Evolutionary conservation across 2,329 filamentous ascomycete genomes (phyloP), one percentile per base, ranked within the genome.

Genomic region (Metarhizium sp.): DNA sequence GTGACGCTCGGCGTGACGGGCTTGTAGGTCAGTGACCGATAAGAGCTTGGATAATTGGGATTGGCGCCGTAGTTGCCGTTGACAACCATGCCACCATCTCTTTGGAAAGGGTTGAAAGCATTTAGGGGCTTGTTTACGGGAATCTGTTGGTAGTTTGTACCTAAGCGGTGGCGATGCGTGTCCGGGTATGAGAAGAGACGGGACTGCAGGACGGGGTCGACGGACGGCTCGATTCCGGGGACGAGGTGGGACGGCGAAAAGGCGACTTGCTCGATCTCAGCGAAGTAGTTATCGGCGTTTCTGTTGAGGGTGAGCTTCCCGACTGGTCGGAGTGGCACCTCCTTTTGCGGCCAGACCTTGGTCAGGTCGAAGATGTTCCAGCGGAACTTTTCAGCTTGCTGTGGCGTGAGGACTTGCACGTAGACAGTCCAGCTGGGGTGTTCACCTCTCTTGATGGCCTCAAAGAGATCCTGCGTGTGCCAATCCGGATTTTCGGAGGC

Each of bases 331-430:
- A 86, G 25, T 72, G 2, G 85, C 85, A 32, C 80, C 6, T 85
- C 76, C 25, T 68, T 72, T 57, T 86, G 80, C 2, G 84, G 84
- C 84, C 84, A 87, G 62, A 85, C 77, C 69, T 87, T 86, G 52
- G 85, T 88, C 25, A 86, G 71, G 63, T 88, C 86, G 58, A 89
- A 86, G 58, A 87, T 73, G 67, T 84, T 85, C 74, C 78, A 84
- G 25, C 25, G 3, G 25, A 25, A 25, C 25, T 25, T 25, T 25
- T 25, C 25, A 25, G 25, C 25, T 4, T 25, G 25, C 4, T 81
- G 78, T 1, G 83, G 82, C 18, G 76, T 79, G 58, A 87, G 75
- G 25, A 25, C 25, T 67, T 88, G 86, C 2, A 86, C 75, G 59
- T 81, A 85, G 58, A 81, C 77, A 18, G 77, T 82, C 84, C 84